Evolutionary conservation across 768 basidiomycete genomes (phyloP).

Genomic region (Hericium alpestre): DNA sequence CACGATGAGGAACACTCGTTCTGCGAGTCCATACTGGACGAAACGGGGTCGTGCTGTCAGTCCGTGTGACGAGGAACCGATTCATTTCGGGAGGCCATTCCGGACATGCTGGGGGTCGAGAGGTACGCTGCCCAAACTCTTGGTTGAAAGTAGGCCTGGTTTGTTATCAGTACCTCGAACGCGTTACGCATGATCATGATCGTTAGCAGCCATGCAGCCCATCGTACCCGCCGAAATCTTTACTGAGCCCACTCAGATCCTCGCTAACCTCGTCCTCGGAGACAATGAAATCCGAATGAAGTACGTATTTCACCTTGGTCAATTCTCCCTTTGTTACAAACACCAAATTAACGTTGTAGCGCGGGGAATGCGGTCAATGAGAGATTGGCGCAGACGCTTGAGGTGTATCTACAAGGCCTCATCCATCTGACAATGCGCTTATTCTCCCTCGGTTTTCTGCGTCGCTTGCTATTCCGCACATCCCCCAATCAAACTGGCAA

Average conservation of each 20-base stretch:
- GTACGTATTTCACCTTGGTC: slow-evolving; percentile 24
- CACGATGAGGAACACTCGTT: too few relatives aligned
- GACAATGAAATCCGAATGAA: slow-evolving; percentile 74
- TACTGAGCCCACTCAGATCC: slow-evolving; percentile 68
- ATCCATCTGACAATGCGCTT: slow-evolving; percentile 76
- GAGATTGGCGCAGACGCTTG: slow-evolving; percentile 64
- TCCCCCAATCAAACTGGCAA: slow-evolving; percentile 27
- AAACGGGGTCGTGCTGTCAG: too few relatives aligned
- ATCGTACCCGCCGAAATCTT: slow-evolving; percentile 55
- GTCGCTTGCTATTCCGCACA: slow-evolving; percentile 66
- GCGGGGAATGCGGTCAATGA: slow-evolving; percentile 79
- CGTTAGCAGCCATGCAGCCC: slow-evolving; percentile 5
- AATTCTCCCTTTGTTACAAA: not conserved
- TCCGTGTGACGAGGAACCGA: too few relatives aligned
- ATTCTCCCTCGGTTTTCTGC: slow-evolving; percentile 71
- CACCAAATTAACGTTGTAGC: slow-evolving; percentile 22
- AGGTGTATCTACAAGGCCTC: slow-evolving; percentile 68
- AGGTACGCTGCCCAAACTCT: too few relatives aligned
- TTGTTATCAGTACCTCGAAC: not conserved
- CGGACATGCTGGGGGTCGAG: too few relatives aligned
- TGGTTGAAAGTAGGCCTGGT: not conserved
- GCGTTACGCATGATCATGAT: not conserved
- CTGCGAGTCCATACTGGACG: too few relatives aligned
- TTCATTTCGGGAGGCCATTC: too few relatives aligned
- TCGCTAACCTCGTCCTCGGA: slow-evolving; percentile 74